Percentiles rank a stretch among this genome's conserved stretches.
These are phyloP conservation scores for Leishmania martiniquensis DNA, from an alignment of 208 protist genomes.

Conservation along the genomic window DNA sequence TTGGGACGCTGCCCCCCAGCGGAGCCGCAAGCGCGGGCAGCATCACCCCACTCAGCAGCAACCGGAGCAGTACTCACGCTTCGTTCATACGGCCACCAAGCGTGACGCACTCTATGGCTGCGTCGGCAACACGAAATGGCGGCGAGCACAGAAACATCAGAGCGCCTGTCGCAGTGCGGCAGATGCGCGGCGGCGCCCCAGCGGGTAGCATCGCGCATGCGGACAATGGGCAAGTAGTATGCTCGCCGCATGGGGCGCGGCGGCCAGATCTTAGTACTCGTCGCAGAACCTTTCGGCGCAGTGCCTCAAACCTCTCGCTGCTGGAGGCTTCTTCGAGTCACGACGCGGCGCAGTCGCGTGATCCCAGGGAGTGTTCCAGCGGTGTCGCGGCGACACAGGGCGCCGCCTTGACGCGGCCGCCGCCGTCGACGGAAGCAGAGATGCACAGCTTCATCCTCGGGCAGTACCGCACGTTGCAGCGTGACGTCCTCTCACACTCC, in stretches of 20 bases:
- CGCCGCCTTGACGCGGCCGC: not conserved
- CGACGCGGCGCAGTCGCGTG: not conserved
- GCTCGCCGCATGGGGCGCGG: constrained; percentile 13
- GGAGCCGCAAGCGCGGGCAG: constrained; percentile 24
- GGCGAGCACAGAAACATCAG: not conserved
- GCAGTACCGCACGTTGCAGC: constrained; percentile 44
- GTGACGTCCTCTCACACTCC: constrained; percentile 19
- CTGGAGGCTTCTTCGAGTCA: not conserved
- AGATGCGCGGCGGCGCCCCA: not conserved
- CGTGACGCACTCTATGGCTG: not conserved
- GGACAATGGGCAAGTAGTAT: constrained; percentile 17
- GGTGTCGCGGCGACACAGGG: not conserved
- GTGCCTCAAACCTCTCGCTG: not conserved
- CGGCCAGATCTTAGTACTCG: constrained; percentile 17
- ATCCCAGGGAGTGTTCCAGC: not conserved
- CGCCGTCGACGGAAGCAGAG: constrained; percentile 17
- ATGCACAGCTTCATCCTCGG: constrained; percentile 42
- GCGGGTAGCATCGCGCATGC: not conserved
- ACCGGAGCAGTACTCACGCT: constrained; percentile 19
- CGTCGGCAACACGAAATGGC: not conserved
- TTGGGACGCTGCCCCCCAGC: constrained; percentile 15
- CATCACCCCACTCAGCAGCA: constrained; percentile 23
- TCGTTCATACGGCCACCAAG: constrained; percentile 26
- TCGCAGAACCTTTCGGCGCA: constrained; percentile 22
- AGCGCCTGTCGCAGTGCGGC: not conserved